Evolutionary conservation across 129 eudicot species (phyloP), one percentile per base, ranked within the genome.

Genomic region (carrot (Daucus carota)): DNA sequence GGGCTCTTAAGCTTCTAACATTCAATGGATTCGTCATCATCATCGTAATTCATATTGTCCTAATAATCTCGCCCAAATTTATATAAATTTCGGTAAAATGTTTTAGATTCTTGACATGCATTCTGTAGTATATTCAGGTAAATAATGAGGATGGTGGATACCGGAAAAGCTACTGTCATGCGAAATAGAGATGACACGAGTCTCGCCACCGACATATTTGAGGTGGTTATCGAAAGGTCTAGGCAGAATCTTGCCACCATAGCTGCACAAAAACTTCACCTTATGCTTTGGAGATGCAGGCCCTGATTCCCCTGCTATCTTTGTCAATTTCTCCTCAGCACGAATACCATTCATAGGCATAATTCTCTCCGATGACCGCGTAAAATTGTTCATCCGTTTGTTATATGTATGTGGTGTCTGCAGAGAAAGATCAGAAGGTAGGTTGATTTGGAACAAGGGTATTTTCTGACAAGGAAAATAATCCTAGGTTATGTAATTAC

Each of bases 131-230:
- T 28, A 62, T 12, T 24, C 17, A 62, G 38, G 26, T 13, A 63
- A 11, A 6, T 29, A 63, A 63, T 5, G 20, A 63, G 40, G 18
- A n/a, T 9, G 65, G 20, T 14, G 17, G 1, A 63, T 63, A 88
- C 98, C 92, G 24, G 76, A 45, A 78, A 87, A 86, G 9, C 78
- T 73, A 52, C 87, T 84, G 81, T 89, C 81, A 22, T 85, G 86
- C 7, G 81, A 83, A 17, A 88, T 85, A 65, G 83, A 86, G 50
- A 93, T 80, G 66, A 88, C 85, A 6, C 97, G 98, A 33, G 97
- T 90, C 75, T 93, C 97, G 33, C 98, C 98, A 60, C 96, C 98
- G 12, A 88, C 87, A 78, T 93, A 93, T 75, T 87, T 93, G 77
- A 93, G 97, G 33, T 83, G 90, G 24, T 86, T 89, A 50, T 88